A percentile compares a stretch with the other conserved stretches of the same genome.
These are phyloP conservation scores for Trametes punicea DNA, from an alignment of 768 basidiomycete genomes.

Conservation along the genomic window DNA sequence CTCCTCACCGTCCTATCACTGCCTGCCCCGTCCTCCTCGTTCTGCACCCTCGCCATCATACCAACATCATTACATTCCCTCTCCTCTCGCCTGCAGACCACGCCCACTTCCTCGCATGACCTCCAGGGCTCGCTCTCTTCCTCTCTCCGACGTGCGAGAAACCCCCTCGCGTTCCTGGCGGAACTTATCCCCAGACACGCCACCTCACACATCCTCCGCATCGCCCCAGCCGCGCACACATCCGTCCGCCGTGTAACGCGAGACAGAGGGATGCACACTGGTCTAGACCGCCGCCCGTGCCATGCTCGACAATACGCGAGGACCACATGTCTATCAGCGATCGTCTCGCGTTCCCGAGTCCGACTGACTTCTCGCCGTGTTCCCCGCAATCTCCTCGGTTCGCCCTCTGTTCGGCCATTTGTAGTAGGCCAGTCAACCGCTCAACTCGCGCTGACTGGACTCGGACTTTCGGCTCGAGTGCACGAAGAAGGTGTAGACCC, in stretches of 20 bases:
- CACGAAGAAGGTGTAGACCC: not conserved
- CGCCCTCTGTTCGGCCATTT: not conserved
- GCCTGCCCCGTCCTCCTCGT: too few species aligned
- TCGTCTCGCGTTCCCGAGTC: constrained; percentile 1
- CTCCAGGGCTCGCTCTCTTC: not conserved
- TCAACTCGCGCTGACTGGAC: not conserved
- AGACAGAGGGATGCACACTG: not conserved
- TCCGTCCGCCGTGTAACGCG: not conserved
- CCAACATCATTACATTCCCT: constrained; percentile 4
- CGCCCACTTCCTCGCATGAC: constrained; percentile 8
- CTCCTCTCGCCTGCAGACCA: constrained; percentile 1
- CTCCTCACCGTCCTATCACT: too few species aligned
- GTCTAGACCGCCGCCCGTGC: not conserved
- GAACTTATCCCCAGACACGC: not conserved
- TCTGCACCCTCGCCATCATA: constrained; percentile 5
- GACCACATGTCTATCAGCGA: constrained; percentile 6
- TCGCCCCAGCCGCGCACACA: not conserved
- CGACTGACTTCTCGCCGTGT: not conserved
- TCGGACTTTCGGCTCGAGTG: not conserved
- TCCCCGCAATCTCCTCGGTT: constrained; percentile 1
- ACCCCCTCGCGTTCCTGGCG: constrained; percentile 10
- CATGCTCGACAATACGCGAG: not conserved
- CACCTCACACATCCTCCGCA: not conserved
- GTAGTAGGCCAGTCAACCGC: not conserved
- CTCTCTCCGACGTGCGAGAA: not conserved